These are phyloP conservation scores for Selaginella moellendorffii DNA, from an alignment of 75 land plant species.

Conservation along the genomic window DNA sequence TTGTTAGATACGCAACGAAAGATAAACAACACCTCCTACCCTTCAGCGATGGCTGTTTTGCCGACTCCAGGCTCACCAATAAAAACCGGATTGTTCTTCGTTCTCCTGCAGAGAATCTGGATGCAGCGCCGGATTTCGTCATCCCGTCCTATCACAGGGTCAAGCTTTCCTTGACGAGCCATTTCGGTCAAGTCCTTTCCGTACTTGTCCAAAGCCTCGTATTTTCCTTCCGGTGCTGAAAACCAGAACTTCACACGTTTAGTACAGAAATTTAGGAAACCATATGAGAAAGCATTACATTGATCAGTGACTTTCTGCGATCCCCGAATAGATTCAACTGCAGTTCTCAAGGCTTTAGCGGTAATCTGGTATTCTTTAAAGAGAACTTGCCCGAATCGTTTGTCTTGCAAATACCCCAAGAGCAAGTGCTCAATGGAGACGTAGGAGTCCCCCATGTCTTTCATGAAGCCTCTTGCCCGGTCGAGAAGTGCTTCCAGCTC, in stretches of 20 bases:
- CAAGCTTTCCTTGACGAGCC: slow-evolving; percentile 86
- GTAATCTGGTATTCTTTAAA: slow-evolving; percentile 64
- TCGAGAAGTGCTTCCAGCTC: slow-evolving; percentile 56
- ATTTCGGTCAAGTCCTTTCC: slow-evolving; percentile 88
- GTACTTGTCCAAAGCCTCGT: slow-evolving; percentile 83
- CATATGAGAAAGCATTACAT: slow-evolving; percentile 38
- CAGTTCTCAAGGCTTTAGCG: slow-evolving; percentile 45
- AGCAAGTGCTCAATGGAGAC: slow-evolving; percentile 85
- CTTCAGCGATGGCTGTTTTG: slow-evolving; percentile 96
- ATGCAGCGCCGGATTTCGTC: slow-evolving; percentile 94
- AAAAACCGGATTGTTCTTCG: slow-evolving; percentile 90
- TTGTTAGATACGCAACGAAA: too few species aligned
- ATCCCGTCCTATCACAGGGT: slow-evolving; percentile 96
- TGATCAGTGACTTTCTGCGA: slow-evolving; percentile 74
- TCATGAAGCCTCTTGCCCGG: slow-evolving; percentile 49
- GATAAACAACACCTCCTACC: slow-evolving; percentile 36
- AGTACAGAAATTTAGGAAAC: too few species aligned
- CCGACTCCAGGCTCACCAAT: slow-evolving; percentile 99
- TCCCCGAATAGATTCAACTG: slow-evolving; percentile 62
- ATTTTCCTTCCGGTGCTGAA: slow-evolving; percentile 91
- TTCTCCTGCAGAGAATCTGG: slow-evolving; percentile 77
- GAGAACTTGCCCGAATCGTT: slow-evolving; percentile 74
- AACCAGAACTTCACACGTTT: too few species aligned
- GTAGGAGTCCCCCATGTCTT: slow-evolving; percentile 71
- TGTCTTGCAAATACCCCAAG: slow-evolving; percentile 50